Conservation (phyloP, 2,329 filamentous ascomycete genomes). For the Ophiostoma himal-ulmi region DNA sequence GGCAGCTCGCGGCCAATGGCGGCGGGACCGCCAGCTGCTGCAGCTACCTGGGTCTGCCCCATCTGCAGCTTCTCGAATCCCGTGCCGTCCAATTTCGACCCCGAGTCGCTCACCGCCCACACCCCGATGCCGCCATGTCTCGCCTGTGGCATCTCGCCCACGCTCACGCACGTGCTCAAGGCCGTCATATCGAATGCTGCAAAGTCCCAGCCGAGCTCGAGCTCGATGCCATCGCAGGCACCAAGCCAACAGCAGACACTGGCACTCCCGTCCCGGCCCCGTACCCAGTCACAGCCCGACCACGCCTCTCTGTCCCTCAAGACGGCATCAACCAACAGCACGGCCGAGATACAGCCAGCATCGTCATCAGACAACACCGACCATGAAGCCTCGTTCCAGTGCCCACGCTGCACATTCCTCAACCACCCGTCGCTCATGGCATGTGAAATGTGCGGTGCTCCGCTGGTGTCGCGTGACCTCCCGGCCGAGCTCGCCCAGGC, state of each 20-base stretch:
- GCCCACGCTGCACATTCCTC: conserved; percentile 85
- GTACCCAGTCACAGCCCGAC: conserved; percentile 35
- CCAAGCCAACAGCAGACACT: neutral
- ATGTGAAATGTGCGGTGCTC: conserved; percentile 87
- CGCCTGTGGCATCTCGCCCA: conserved; percentile 89
- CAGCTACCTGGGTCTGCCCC: conserved; percentile 73
- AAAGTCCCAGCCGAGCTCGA: conserved; percentile 38
- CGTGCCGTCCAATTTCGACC: conserved; percentile 89
- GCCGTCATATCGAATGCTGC: conserved; percentile 73
- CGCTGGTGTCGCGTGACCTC: conserved; percentile 54
- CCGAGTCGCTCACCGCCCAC: conserved; percentile 68
- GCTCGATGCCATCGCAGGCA: conserved; percentile 21
- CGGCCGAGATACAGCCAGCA: conserved; percentile 23
- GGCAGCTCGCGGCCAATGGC: conserved; percentile 40
- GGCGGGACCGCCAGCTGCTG: conserved; percentile 55
- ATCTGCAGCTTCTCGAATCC: conserved; percentile 95
- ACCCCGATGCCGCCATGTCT: conserved; percentile 81
- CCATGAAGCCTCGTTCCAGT: conserved; percentile 49
- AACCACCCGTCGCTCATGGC: conserved; percentile 82
- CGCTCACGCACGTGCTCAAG: conserved; percentile 75
- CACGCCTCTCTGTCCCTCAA: neutral
- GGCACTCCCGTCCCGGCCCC: neutral
- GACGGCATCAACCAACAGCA: neutral
- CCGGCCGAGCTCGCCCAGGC: conserved; percentile 39
- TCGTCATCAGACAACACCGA: conserved; percentile 30